These are phyloP conservation scores for Sporothrix phasma DNA, from an alignment of 2,329 filamentous ascomycete genomes.

Conservation along the genomic window DNA sequence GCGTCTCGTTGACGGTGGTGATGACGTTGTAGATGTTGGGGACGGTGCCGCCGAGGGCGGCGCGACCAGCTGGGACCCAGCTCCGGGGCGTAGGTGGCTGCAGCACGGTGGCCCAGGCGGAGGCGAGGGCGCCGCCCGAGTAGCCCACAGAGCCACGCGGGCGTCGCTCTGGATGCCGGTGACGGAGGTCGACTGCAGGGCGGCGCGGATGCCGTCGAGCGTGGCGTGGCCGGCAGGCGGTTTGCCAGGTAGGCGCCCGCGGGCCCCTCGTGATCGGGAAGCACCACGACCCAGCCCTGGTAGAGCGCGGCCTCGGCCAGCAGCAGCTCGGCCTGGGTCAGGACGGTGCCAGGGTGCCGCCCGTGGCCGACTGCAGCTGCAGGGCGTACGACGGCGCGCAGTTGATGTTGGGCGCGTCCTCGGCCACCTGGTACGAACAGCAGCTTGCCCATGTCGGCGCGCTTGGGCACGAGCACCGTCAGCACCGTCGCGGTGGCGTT, in stretches of 20 bases:
- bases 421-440: constrained; percentile 33
- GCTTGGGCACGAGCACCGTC: constrained; percentile 7
- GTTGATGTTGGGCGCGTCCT: constrained; percentile 31
- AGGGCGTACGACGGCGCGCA: constrained; percentile 28
- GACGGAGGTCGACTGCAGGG: constrained; percentile 16
- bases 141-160: constrained; percentile 39
- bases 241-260: constrained; percentile 33
- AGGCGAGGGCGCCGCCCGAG: constrained; percentile 38
- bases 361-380: constrained; percentile 14
- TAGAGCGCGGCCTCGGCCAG: constrained; percentile 29
- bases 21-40: constrained; percentile 33
- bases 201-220: constrained; percentile 11
- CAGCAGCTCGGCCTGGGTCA: constrained; percentile 19
- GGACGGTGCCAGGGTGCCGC: neutral
- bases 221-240: constrained; percentile 32
- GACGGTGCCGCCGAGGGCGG: constrained; percentile 35
- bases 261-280: constrained; percentile 36
- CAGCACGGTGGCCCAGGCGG: constrained; percentile 37
- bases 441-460: constrained; percentile 14
- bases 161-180: constrained; percentile 22
- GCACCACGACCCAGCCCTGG: constrained; percentile 34
- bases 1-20: constrained; percentile 25
- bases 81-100: constrained; percentile 38
- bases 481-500: constrained; percentile 9
- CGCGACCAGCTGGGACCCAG: constrained; percentile 24